These are phyloP conservation scores for Cryphonectria japonica DNA, from an alignment of 2,329 filamentous ascomycete species.

Conservation along the genomic window DNA sequence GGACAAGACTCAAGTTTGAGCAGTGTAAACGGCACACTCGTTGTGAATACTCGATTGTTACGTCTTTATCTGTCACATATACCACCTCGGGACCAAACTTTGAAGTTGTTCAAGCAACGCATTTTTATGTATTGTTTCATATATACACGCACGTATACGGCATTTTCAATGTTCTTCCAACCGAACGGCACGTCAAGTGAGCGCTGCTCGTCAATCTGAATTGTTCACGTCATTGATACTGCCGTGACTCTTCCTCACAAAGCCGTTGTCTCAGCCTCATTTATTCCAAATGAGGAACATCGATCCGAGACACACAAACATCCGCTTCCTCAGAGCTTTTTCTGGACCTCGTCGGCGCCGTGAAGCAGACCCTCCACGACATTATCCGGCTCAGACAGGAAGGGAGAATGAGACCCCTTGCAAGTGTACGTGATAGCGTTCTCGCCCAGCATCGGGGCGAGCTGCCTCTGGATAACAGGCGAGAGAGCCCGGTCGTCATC, in stretches of 20 bases:
- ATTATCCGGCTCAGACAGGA: slow-evolving; percentile 29
- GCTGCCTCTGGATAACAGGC: slow-evolving; percentile 24
- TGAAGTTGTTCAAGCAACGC: background rate
- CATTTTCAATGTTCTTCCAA: background rate
- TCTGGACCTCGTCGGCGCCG: slow-evolving; percentile 22
- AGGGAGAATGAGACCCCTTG: slow-evolving; percentile 31
- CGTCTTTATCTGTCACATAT: background rate
- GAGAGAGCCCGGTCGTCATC: slow-evolving; percentile 31
- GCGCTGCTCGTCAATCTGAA: too few relatives aligned
- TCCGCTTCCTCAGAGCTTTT: slow-evolving; percentile 1
- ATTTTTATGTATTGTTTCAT: background rate
- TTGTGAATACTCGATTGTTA: background rate
- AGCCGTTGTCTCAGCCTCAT: background rate
- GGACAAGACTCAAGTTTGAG: background rate
- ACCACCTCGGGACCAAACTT: background rate
- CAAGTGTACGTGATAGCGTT: slow-evolving; percentile 23
- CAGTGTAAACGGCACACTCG: background rate
- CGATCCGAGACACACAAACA: background rate
- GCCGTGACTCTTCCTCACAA: too few relatives aligned
- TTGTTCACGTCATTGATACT: too few relatives aligned
- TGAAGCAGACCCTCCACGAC: slow-evolving; percentile 24
- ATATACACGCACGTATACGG: background rate
- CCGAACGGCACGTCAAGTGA: background rate
- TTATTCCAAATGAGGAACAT: background rate
- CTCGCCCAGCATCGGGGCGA: slow-evolving; percentile 24